Conservation (phyloP, 2,329 filamentous ascomycete species). For the Lachnellula hyalina region DNA sequence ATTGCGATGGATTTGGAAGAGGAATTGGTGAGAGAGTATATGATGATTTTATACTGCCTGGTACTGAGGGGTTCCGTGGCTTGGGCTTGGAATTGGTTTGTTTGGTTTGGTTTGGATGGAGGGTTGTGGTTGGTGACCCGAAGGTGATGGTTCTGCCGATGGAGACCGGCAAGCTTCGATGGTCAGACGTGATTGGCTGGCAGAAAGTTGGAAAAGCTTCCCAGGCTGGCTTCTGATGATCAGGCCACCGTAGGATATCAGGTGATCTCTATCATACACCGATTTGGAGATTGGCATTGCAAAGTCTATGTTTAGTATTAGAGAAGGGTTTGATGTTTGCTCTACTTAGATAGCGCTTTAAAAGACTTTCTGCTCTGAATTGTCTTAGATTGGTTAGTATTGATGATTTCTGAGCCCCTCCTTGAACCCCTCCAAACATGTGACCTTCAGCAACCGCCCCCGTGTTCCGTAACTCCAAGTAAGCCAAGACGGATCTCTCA, state of each 20-base stretch:
- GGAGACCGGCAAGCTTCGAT: background rate
- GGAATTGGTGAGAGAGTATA: constrained; percentile 8
- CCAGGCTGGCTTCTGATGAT: background rate
- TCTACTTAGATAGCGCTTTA: no score
- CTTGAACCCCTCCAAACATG: background rate
- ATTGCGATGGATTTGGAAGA: constrained; percentile 41
- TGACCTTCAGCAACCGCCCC: constrained; percentile 1
- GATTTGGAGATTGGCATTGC: no score
- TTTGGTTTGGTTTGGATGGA: constrained; percentile 10
- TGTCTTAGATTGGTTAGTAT: no score
- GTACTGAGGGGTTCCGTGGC: constrained; percentile 16
- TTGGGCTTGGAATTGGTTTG: background rate
- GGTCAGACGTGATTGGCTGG: constrained; percentile 1
- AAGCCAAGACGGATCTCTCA: background rate
- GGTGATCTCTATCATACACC: constrained; percentile 1
- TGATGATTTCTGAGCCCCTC: no score
- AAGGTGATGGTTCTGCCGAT: constrained; percentile 16
- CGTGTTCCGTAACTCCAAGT: background rate
- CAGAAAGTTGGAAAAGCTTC: background rate
- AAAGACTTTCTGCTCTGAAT: no score
- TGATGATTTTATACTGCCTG: constrained; percentile 12
- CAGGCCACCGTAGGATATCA: constrained; percentile 1
- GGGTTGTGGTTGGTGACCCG: constrained; percentile 18
- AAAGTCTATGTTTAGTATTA: background rate
- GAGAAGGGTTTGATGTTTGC: background rate